Evolutionary conservation across 495 filamentous ascomycete genomes (phyloP).

Genomic region (Daldinia childiae): DNA sequence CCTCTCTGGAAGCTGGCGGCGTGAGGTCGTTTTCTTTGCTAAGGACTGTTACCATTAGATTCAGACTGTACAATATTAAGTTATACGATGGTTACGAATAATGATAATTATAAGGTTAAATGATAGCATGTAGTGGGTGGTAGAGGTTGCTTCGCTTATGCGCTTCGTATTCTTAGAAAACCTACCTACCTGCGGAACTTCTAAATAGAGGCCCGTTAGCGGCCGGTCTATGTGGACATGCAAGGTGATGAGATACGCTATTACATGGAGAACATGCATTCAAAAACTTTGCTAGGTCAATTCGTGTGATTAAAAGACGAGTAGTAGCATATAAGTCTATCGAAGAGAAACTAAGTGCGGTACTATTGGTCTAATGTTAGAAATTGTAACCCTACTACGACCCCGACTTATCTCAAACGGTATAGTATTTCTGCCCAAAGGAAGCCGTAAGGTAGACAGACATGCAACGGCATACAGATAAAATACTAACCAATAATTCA

Average conservation of each 20-base stretch:
- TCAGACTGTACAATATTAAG: slow-evolving; percentile 1
- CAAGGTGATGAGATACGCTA: background rate
- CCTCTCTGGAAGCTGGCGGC: slow-evolving; percentile 45
- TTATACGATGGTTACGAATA: background rate
- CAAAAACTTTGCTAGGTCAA: background rate
- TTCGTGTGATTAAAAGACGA: background rate
- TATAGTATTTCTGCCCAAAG: slow-evolving; percentile 6
- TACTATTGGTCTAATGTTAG: background rate
- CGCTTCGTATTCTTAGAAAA: background rate
- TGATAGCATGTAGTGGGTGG: background rate
- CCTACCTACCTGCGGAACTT: background rate
- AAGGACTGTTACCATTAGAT: background rate
- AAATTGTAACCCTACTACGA: slow-evolving; percentile 2
- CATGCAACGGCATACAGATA: background rate
- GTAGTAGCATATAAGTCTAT: background rate
- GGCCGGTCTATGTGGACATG: background rate
- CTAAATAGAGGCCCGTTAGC: background rate
- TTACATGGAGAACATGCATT: background rate
- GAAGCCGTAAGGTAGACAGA: slow-evolving; percentile 6
- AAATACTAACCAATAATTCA: background rate
- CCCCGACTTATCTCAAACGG: background rate
- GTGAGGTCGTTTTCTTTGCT: background rate
- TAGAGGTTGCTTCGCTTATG: background rate
- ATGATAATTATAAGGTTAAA: slow-evolving; percentile 7
- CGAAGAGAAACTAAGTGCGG: background rate